phyloP scores from a whole-genome alignment of 225 moss, liverwort and hornwort genomes.

The Sphagnum tenellum region DNA sequence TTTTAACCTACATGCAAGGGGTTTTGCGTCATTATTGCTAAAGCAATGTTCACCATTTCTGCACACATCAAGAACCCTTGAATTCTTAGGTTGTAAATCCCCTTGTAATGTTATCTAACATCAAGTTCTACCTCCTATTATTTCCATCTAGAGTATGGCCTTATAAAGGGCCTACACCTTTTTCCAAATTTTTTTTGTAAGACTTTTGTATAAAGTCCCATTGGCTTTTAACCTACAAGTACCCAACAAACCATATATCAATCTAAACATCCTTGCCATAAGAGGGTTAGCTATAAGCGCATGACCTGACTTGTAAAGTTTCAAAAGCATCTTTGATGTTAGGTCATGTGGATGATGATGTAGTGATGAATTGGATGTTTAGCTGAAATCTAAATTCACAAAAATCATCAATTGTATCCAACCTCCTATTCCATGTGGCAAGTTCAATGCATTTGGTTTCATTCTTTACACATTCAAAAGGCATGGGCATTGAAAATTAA shows the following conservation, averaged over 20 bases:
- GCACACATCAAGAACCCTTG: no score
- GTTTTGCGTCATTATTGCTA: no score
- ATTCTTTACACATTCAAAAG: slow-evolving; percentile 6
- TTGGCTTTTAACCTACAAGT: background rate
- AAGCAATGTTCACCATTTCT: background rate
- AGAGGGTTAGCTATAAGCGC: background rate
- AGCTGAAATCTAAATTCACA: background rate
- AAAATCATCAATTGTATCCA: slow-evolving; percentile 1
- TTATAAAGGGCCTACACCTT: background rate
- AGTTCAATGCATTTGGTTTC: background rate
- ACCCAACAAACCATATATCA: background rate
- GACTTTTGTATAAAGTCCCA: background rate
- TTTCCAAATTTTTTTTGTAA: background rate
- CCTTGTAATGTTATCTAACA: background rate
- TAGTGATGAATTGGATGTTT: background rate
- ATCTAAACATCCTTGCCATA: background rate
- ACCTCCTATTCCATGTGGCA: slow-evolving; percentile 3
- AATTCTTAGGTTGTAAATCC: no score
- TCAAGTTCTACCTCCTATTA: background rate
- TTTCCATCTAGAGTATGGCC: background rate
- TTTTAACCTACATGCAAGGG: no score
- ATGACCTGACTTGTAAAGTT: background rate
- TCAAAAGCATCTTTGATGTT: background rate
- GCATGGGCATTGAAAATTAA: background rate
- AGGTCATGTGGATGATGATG: background rate